Evolutionary conservation across 176 grass and related monocot genomes (phyloP), one percentile per base, ranked within the genome.

Genomic region (Carex parvula): DNA sequence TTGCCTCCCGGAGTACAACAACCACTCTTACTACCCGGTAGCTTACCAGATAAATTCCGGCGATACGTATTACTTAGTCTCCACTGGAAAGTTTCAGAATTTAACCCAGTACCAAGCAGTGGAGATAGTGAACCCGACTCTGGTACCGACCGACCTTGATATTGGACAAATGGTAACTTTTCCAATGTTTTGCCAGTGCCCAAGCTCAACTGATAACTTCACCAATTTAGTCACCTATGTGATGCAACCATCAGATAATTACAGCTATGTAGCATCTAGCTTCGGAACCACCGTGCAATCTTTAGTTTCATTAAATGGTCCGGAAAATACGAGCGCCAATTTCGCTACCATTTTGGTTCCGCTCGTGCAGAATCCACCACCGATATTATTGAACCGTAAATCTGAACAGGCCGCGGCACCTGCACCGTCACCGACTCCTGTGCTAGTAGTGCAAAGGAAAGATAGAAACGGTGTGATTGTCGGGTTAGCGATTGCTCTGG

Each of bases 121-220:
- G 50, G 84, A 91, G 83, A 79, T 94, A 74, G 92, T 98, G 2
- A 98, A 98, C 58, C 95, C 95, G 3, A 66, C 24, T 13, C 80
- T 94, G 26, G 83, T 91, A 61, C 69, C 88, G 16, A 88, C 79
- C 60, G 15, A 95, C 39, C 88, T 98, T 70, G 0, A 17, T 12
- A 24, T 93, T 79, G 95, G 92, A 61, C 75, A 14, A 85, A 89
- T 98, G 78, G 80, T 91, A 84, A 88, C 53, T 15, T 94, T 98
- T 87, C 95, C 95, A 32, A 44, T 98, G 81, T 98, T 98, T 82
- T 98, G 95, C 88, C 95, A 93, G 92, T 98, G 95, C 88, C 95
- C 86, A 2, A 26, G 21, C 17, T 3, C 13, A 61, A 81, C 39
- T 6, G 73, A 57, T n/a, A 85, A 80, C 78, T 60, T 81, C 50